phyloP scores from a whole-genome alignment of 2,329 filamentous ascomycete genomes.

The Metarhizium anisopliae region DNA sequence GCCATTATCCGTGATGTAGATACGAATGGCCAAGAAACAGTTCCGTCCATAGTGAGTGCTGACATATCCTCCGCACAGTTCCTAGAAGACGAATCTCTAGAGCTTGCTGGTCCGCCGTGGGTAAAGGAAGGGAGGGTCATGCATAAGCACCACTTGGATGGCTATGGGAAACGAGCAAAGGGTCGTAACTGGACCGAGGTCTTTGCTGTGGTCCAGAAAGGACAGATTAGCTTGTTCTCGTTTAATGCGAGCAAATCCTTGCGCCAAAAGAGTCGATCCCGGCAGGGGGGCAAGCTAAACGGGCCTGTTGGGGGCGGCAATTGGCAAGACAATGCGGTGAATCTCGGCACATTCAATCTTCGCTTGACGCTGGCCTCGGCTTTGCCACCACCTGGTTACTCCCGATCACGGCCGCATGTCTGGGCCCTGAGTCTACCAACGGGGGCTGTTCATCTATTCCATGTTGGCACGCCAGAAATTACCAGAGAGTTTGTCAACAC shows the following conservation, averaged over 20 bases:
- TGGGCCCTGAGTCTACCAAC: constrained; percentile 90
- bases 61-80: constrained; percentile 53
- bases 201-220: constrained; percentile 93
- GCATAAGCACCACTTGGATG: constrained; percentile 92
- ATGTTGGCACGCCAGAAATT: constrained; percentile 91
- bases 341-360: constrained; percentile 76
- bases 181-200: constrained; percentile 92
- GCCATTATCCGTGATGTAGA: constrained; percentile 89
- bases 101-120: constrained; percentile 92
- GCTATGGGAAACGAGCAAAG: constrained; percentile 83
- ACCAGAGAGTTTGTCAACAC: constrained; percentile 89
- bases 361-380: constrained; percentile 87
- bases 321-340: constrained; percentile 95
- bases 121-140: constrained; percentile 93
- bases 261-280: constrained; percentile 54
- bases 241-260: constrained; percentile 77
- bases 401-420: constrained; percentile 79
- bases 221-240: constrained; percentile 87
- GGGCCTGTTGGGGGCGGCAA: constrained; percentile 86
- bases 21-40: constrained; percentile 40
- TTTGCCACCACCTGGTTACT: constrained; percentile 86
- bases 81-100: constrained; percentile 85
- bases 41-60: constrained; percentile 47
- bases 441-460: constrained; percentile 95
- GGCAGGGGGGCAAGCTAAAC: constrained; percentile 38